Percentiles rank a stretch among this genome's conserved stretches.
Evolutionary conservation across 495 filamentous ascomycete species (phyloP).

Genomic region (Coniosporium apollinis): DNA sequence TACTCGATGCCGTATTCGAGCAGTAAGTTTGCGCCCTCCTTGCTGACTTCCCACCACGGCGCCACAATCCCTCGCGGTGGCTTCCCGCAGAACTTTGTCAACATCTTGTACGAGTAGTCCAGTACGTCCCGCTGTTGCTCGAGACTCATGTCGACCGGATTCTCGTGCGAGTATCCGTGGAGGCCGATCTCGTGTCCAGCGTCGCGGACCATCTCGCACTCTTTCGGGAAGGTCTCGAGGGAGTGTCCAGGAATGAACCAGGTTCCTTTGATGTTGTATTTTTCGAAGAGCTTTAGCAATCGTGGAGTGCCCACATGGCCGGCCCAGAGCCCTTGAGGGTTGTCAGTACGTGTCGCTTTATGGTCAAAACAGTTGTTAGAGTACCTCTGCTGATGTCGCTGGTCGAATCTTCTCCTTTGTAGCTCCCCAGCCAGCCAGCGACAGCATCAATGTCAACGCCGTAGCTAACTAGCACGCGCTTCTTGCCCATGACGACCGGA

Average conservation of each 20-base stretch:
- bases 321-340: slow-evolving; percentile 42
- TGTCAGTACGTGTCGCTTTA: slow-evolving; percentile 4
- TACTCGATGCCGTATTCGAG: slow-evolving; percentile 26
- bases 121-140: slow-evolving; percentile 62
- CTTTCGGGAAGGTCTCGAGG: slow-evolving; percentile 62
- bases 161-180: slow-evolving; percentile 58
- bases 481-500: slow-evolving; percentile 12
- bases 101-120: slow-evolving; percentile 55
- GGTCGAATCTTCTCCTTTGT: slow-evolving; percentile 53
- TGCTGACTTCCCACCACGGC: slow-evolving; percentile 34
- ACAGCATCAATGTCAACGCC: slow-evolving; percentile 52
- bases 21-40: slow-evolving; percentile 32
- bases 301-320: slow-evolving; percentile 56
- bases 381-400: slow-evolving; percentile 49
- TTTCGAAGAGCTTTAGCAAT: slow-evolving; percentile 57
- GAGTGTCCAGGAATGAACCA: slow-evolving; percentile 76
- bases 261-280: slow-evolving; percentile 66
- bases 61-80: slow-evolving; percentile 51
- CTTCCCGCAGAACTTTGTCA: slow-evolving; percentile 61
- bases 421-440: slow-evolving; percentile 54
- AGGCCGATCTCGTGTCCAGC: slow-evolving; percentile 55
- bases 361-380: not conserved
- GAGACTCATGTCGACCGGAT: slow-evolving; percentile 50
- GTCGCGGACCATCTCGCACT: slow-evolving; percentile 57
- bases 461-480: slow-evolving; percentile 19